phyloP scores from a whole-genome alignment of 257 asterid genomes.

The Solanum chiquidenum region DNA sequence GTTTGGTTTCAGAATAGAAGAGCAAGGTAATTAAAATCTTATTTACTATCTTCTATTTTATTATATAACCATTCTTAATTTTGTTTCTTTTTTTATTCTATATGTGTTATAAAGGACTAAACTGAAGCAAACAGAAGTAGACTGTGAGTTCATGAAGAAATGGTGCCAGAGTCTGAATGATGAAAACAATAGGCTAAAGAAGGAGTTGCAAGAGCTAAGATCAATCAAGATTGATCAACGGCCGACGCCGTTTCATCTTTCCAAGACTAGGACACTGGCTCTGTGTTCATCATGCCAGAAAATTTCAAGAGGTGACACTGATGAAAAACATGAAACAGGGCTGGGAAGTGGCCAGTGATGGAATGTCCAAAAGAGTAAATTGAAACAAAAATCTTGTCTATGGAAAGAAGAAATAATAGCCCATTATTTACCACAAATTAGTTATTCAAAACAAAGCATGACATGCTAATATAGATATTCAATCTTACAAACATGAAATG shows the following conservation, averaged over 20 bases:
- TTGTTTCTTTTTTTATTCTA: neutral
- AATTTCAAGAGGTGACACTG: neutral
- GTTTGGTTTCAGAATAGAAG: conserved; percentile 82
- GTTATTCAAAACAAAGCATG: neutral
- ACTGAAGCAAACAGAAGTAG: conserved; percentile 74
- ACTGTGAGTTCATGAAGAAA: conserved; percentile 55
- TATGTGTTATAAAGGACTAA: conserved; percentile 41
- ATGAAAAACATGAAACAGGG: neutral
- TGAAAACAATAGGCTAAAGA: conserved; percentile 48
- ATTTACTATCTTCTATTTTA: neutral
- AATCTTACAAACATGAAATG: neutral
- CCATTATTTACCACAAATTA: neutral
- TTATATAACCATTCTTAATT: neutral
- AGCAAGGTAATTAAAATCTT: conserved; percentile 34
- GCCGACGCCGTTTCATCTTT: neutral
- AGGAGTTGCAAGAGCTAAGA: conserved; percentile 43
- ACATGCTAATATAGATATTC: neutral
- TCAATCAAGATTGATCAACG: conserved; percentile 14
- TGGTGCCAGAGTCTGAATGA: conserved; percentile 41
- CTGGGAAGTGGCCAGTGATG: neutral
- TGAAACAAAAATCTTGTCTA: neutral
- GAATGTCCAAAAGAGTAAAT: neutral
- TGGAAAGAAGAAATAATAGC: neutral
- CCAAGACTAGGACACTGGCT: neutral
- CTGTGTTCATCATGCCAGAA: conserved; percentile 12